phyloP scores from a whole-genome alignment of 129 eudicot species.

The Smallanthus sonchifolius region DNA sequence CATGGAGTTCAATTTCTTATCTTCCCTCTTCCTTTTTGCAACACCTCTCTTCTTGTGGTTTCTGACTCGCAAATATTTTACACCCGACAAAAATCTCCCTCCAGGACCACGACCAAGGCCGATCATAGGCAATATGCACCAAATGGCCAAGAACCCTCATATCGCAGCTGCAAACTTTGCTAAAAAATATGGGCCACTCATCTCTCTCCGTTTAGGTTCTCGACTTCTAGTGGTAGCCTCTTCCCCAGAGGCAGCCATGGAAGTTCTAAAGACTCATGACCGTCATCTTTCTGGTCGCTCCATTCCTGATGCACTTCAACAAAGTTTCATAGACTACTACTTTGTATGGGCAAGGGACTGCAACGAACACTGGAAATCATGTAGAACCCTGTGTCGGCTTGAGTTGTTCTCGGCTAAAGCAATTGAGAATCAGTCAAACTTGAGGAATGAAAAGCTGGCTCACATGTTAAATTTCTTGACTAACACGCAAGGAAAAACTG shows the following conservation, averaged over 20 bases:
- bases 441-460: constrained; percentile 5
- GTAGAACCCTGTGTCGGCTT: constrained; percentile 12
- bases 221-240: constrained; percentile 29
- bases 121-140: not conserved
- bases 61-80: too few species aligned
- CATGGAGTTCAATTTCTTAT: too few species aligned
- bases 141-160: constrained; percentile 17
- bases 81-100: too few species aligned
- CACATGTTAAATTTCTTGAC: not conserved
- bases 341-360: constrained; percentile 4
- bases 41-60: too few species aligned
- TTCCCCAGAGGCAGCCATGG: constrained; percentile 22
- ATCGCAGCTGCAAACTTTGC: constrained; percentile 10
- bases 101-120: too few species aligned
- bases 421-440: constrained; percentile 12
- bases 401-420: constrained; percentile 25
- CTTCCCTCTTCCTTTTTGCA: too few species aligned
- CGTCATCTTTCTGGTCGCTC: constrained; percentile 18
- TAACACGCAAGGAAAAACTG: constrained; percentile 17
- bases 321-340: not conserved
- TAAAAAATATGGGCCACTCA: constrained; percentile 17
- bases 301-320: constrained; percentile 8
- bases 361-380: constrained; percentile 15
- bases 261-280: constrained; percentile 30
- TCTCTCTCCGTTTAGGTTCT: constrained; percentile 28